Percentiles rank a stretch among this genome's conserved stretches.
These are phyloP conservation scores for Cyclanthera cordifolia DNA, from an alignment of 306 rosid species.

Conservation along the genomic window DNA sequence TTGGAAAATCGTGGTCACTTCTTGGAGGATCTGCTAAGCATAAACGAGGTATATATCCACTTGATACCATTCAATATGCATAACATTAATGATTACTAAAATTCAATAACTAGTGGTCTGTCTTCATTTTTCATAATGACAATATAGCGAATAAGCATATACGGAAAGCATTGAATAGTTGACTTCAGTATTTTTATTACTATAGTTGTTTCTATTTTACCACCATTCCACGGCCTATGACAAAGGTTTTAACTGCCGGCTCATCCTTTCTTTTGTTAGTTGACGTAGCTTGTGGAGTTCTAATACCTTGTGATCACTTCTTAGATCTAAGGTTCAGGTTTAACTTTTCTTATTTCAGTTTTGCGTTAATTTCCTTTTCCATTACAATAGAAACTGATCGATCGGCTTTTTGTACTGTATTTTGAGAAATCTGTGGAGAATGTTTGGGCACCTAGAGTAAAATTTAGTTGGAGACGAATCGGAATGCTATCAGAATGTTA, in stretches of 20 bases:
- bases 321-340: background rate
- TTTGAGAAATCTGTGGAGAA: background rate
- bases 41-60: conserved; percentile 19
- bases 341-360: background rate
- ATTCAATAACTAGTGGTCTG: background rate
- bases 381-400: background rate
- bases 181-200: background rate
- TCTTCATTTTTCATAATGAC: background rate
- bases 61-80: background rate
- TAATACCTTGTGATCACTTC: background rate
- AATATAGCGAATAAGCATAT: background rate
- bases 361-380: background rate
- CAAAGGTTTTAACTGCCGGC: background rate
- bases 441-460: background rate
- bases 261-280: background rate
- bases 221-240: background rate
- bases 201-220: background rate
- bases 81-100: background rate
- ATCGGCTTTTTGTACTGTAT: background rate
- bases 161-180: background rate
- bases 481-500: background rate
- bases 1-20: conserved; percentile 36
- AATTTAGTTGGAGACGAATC: background rate
- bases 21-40: conserved; percentile 17
- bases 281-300: background rate